Evolutionary conservation across 2,329 filamentous ascomycete species (phyloP), one percentile per base, ranked within the genome.

Genomic region (Aureobasidium sp.): DNA sequence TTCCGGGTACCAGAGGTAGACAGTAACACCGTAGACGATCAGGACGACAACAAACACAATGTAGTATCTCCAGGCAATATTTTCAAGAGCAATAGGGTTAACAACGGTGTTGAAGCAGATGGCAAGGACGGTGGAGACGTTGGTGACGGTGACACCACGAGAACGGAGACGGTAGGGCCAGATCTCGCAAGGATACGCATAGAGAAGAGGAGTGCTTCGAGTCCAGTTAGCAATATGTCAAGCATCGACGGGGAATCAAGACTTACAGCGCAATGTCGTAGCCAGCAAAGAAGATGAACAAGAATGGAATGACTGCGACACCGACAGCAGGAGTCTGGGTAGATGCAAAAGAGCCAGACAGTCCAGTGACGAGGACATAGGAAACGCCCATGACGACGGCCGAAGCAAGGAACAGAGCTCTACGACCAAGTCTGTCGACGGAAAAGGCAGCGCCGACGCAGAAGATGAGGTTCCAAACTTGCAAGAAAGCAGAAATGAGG

Each of bases 51-150:
- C 73, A 65, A 79, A 79, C 8, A 74, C 69, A 63, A 78, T 79
- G 49, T 78, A 81, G 65, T 79, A 81, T 21, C 70, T 68, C 62
- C 79, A 81, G 0, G 73, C 74, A 13, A 79, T 67, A 0, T 63
- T 67, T 0, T 69, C 70, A 2, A 78, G 70, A 1, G 78, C 72
- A 64, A 71, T 80, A 9, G 74, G 68, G 61, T 87, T 81, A 37
- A 78, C 74, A 25, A 80, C 74, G 1, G 85, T 87, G 33, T 82
- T 84, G 75, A 84, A 86, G 35, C 84, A 83, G 53, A 86, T 78
- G 15, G 59, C 59, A 4, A 55, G 38, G 10, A 43, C 50, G 9
- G 49, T 55, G 2, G 31, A 25, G 11, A 55, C 13, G 19, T 50
- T 43, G 4, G 49, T 43, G n/a, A 61, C 50, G 0, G 49, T 74